Evolutionary conservation across 2,329 filamentous ascomycete species (phyloP), one percentile per base, ranked within the genome.

Genomic region (Hansfordia pulvinata): DNA sequence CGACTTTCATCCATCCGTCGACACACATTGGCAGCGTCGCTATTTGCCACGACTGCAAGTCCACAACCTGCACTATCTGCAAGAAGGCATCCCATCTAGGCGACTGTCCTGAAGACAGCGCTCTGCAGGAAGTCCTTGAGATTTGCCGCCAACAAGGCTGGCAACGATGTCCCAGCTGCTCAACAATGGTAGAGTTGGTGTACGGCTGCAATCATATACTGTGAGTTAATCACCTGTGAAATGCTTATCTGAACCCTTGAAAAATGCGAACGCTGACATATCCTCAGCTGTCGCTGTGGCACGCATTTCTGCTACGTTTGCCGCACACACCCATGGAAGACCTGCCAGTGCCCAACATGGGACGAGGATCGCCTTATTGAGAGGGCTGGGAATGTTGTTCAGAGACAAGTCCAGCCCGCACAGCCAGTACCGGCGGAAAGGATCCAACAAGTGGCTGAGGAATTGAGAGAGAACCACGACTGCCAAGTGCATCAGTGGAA

Each of bases 181-280:
- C 34, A 3, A 31, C 48, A 1, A 18, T 74, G 9, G 52, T 75
- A 0, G 64, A 71, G 42, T 43, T 69, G 0, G 17, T 39, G 0
- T n/a, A 19, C 1, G 69, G 69, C 2, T 74, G 69, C 32, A 52
- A 64, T 26, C 69, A 74, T 27, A 73, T 74, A 4, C 65, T 33
- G 68, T 73, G 35, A 40, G 62, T 59, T 5, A 5, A 17, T 8
- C n/a, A 14, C 15, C 20, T 22, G 31, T 20, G 11, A 20, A 17
- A n/a, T 24, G 25, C 19, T 22, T 17, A 10, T 22, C 26, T 16
- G 13, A 6, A 9, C 10, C 19, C 10, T 13, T 16, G 18, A 4
- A 6, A 7, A 18, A 17, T 8, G n/a, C 9, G 19, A 8, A 30
- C 18, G 19, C 11, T 6, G 17, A 4, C 14, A 7, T 12, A 13